A percentile compares a stretch with the other conserved stretches of the same genome.
Conservation (phyloP, 768 basidiomycete species). For the Lentinula edodes region DNA sequence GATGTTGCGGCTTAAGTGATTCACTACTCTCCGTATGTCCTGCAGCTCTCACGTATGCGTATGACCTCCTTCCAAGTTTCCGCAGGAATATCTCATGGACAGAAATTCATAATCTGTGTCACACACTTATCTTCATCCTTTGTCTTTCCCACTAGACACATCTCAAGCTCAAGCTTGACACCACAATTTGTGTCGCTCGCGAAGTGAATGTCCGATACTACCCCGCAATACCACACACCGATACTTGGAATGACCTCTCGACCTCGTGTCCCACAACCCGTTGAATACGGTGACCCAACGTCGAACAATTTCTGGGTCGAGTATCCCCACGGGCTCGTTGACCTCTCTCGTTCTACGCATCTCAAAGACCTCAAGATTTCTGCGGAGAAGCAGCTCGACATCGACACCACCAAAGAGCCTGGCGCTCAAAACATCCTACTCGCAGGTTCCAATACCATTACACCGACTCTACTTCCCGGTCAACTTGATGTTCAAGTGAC, state of each 20-base stretch:
- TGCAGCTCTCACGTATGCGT: not conserved
- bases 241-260: slow-evolving; percentile 41
- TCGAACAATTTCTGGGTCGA: slow-evolving; percentile 58
- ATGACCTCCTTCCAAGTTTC: too few species aligned
- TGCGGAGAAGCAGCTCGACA: not conserved
- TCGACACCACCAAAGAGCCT: slow-evolving; percentile 7
- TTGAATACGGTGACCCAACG: slow-evolving; percentile 48
- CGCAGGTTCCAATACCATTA: slow-evolving; percentile 10
- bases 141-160: too few species aligned
- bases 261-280: slow-evolving; percentile 37
- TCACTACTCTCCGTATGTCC: not conserved
- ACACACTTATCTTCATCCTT: not conserved
- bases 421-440: not conserved
- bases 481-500: slow-evolving; percentile 54
- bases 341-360: slow-evolving; percentile 47
- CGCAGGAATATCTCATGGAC: too few species aligned
- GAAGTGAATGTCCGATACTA: not conserved
- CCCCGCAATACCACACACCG: slow-evolving; percentile 29
- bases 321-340: slow-evolving; percentile 59
- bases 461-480: slow-evolving; percentile 24
- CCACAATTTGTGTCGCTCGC: too few species aligned
- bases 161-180: too few species aligned
- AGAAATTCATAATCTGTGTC: too few species aligned
- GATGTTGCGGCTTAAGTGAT: not conserved
- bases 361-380: slow-evolving; percentile 14